Conservation (phyloP, 805 yeast genomes). For the Isabelozyma rhagii region DNA sequence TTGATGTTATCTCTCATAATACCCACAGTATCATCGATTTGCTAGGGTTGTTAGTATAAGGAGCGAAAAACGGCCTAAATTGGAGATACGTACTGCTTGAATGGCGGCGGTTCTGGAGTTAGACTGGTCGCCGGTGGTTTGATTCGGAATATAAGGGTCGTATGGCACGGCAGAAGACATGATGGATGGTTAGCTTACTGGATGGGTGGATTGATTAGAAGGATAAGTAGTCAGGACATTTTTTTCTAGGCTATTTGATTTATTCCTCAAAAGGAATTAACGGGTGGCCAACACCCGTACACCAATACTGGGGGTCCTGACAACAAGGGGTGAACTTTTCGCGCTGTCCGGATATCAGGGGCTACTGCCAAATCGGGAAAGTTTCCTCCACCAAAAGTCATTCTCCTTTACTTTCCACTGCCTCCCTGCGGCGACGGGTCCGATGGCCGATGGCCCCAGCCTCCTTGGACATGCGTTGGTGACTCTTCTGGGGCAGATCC, state of each 20-base stretch:
- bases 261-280: background rate
- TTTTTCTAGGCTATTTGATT: background rate
- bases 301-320: background rate
- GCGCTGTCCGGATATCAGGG: no score
- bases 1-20: conserved; percentile 96
- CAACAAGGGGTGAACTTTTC: background rate
- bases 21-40: conserved; percentile 93
- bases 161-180: conserved; percentile 83
- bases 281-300: background rate
- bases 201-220: background rate
- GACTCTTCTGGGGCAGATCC: no score
- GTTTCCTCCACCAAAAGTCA: no score
- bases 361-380: no score
- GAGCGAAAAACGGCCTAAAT: background rate
- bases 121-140: conserved; percentile 48
- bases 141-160: conserved; percentile 79
- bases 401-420: no score
- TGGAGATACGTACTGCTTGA: conserved; percentile 60
- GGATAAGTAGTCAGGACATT: background rate
- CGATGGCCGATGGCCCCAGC: no score
- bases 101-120: conserved; percentile 72
- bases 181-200: conserved; percentile 1
- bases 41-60: conserved; percentile 42
- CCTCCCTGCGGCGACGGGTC: no score
- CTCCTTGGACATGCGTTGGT: no score